Evolutionary conservation across 306 rosid genomes (phyloP), one percentile per base, ranked within the genome.

Genomic region (Vigna nakashimae): DNA sequence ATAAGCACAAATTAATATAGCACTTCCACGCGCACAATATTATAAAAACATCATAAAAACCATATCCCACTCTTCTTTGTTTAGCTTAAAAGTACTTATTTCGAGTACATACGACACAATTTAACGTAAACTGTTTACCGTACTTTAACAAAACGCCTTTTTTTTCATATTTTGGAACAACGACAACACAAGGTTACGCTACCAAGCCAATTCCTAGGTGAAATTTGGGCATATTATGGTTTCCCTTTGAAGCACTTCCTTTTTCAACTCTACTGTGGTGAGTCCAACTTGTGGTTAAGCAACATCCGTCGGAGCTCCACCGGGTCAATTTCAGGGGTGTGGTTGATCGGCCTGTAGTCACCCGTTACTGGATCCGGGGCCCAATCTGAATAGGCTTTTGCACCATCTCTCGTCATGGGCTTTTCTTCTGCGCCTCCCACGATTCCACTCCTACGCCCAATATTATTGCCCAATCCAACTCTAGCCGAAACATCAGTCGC

Each of bases 321-420:
- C 13, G 87, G 86, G 79, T 90, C 91, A 7, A 85, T 80, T 49
- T 85, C 72, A 12, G 77, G 69, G 1, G 58, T 51, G 5, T 2
- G 71, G 24, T 83, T 85, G 12, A 76, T 74, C 70, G 92, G 92
- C 73, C 85, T 77, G 57, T 86, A 86, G 62, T 77, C 83, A 11
- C 95, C 91, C 1, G 87, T 83, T 6, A 76, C 80, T n/a, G 91
- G 92, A 30, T 85, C 87, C 0, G 88, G 89, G 53, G 58, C 85
- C 96, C 92, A 85, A 7, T 80, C 51, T 0, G 84, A 77, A 5
- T 82, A 51, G 22, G 84, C 58, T 36, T 65, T 85, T 14, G 78
- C 64, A 1, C 13, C 43, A 56, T 75, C 83, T 40, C 40, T 75
- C 0, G 42, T 50, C 57, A 34, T 46, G n/a, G 59, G 55, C 79